phyloP scores from a whole-genome alignment of 768 basidiomycete genomes.

The Mrakia frigida region DNA sequence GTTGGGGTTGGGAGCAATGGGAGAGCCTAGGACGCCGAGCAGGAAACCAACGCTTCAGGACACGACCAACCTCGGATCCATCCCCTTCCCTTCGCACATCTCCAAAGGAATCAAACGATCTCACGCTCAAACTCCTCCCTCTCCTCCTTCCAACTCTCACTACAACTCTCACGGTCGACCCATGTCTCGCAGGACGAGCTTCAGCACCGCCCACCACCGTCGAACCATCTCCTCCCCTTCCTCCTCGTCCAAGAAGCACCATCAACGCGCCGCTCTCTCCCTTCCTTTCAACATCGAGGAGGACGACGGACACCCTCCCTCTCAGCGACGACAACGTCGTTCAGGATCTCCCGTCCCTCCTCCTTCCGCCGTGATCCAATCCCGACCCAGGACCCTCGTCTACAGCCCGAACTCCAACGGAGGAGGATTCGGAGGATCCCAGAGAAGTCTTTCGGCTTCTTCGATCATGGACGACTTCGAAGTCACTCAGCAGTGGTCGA shows the following conservation, averaged over 20 bases:
- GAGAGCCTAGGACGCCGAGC: neutral
- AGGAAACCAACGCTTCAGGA: neutral
- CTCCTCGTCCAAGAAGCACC: conserved; percentile 1
- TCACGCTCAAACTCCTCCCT: neutral
- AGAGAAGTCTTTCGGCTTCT: neutral
- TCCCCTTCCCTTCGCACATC: neutral
- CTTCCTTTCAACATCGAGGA: neutral
- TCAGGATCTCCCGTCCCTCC: neutral
- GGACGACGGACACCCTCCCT: neutral
- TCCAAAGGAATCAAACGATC: neutral
- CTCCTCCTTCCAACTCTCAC: neutral
- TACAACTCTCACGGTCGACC: neutral
- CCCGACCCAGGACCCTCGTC: conserved; percentile 28
- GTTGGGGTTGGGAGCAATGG: neutral
- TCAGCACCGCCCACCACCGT: conserved; percentile 1
- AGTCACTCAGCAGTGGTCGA: neutral
- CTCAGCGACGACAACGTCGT: neutral
- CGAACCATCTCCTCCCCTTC: conserved; percentile 9
- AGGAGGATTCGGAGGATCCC: neutral
- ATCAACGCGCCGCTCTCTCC: neutral
- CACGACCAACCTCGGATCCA: neutral
- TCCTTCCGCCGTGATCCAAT: neutral
- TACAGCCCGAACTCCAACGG: conserved; percentile 5
- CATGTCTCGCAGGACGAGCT: neutral
- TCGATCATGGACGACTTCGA: neutral